Percentiles rank a stretch among this genome's conserved stretches.
Evolutionary conservation across 257 asterid species (phyloP).

Genomic region (Penstemon davidsonii): DNA sequence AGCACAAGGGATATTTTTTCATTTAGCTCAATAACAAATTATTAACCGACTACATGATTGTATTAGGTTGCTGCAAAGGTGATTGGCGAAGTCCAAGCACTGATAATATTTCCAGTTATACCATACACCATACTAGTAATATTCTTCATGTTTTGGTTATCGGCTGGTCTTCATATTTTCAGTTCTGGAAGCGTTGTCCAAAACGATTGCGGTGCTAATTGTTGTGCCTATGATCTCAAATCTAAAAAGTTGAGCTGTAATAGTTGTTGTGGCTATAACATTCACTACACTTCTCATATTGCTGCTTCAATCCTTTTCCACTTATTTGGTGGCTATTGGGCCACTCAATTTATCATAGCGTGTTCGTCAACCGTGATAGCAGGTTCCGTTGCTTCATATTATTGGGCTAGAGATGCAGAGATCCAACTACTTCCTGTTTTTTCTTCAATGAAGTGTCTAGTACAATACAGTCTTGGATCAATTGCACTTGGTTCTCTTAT

Average conservation of each 20-base stretch:
- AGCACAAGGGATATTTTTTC: too few relatives aligned
- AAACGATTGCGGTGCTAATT: constrained; percentile 76
- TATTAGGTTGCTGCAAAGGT: constrained; percentile 96
- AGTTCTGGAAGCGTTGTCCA: constrained; percentile 83
- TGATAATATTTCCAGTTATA: constrained; percentile 79
- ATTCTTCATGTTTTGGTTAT: constrained; percentile 91
- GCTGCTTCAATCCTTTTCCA: constrained; percentile 87
- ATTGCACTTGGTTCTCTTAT: constrained; percentile 86
- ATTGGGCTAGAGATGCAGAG: constrained; percentile 90
- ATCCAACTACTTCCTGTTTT: constrained; percentile 90
- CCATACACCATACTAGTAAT: constrained; percentile 77
- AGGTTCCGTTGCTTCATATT: constrained; percentile 95
- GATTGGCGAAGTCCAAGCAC: constrained; percentile 94
- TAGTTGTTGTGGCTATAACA: constrained; percentile 87
- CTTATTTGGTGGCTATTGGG: constrained; percentile 94
- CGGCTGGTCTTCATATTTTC: constrained; percentile 88
- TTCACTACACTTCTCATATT: constrained; percentile 74
- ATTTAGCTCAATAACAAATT: constrained; percentile 15
- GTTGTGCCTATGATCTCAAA: constrained; percentile 96
- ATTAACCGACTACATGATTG: background rate
- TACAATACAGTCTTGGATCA: constrained; percentile 81
- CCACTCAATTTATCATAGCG: constrained; percentile 75
- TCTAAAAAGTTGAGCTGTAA: constrained; percentile 70
- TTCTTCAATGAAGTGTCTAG: constrained; percentile 91
- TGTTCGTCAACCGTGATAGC: constrained; percentile 88